Conservation (phyloP, 495 filamentous ascomycete genomes). For the Podospora pseudocomata region DNA sequence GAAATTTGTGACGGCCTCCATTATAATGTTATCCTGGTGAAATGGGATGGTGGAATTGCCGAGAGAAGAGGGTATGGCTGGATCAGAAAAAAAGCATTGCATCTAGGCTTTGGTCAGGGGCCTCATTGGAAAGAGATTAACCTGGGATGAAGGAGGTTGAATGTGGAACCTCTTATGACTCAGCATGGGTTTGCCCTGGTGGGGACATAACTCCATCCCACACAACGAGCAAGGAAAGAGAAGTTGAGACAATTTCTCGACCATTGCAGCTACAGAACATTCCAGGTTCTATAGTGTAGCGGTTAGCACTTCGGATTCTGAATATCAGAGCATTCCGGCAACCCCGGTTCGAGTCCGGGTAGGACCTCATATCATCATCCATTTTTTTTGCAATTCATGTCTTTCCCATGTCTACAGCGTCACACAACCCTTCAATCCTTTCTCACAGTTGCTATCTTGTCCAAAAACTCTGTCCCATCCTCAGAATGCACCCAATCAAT, state of each 20-base stretch:
- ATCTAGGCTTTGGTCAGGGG: neutral
- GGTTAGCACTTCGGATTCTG: slow-evolving; percentile 21
- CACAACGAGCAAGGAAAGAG: neutral
- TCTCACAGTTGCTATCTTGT: neutral
- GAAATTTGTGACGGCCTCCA: neutral
- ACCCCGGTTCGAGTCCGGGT: slow-evolving; percentile 37
- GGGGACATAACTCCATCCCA: neutral
- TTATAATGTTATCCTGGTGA: neutral
- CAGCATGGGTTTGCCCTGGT: neutral
- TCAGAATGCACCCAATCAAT: slow-evolving; percentile 16
- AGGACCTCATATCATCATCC: slow-evolving; percentile 21
- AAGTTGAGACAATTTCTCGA: neutral
- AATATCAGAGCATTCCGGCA: slow-evolving; percentile 21
- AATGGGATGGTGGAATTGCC: neutral
- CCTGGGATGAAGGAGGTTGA: neutral
- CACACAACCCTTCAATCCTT: neutral
- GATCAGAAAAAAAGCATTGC: neutral
- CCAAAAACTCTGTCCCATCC: slow-evolving; percentile 8
- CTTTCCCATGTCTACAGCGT: neutral
- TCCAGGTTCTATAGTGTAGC: slow-evolving; percentile 13
- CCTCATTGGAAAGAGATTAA: slow-evolving; percentile 8
- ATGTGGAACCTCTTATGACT: neutral
- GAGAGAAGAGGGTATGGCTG: neutral
- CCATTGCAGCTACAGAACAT: neutral
- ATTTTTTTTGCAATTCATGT: neutral